A percentile compares a stretch with the other conserved stretches of the same genome.
These are phyloP conservation scores for Daldinia sp. DNA, from an alignment of 2,329 filamentous ascomycete genomes.

Conservation along the genomic window DNA sequence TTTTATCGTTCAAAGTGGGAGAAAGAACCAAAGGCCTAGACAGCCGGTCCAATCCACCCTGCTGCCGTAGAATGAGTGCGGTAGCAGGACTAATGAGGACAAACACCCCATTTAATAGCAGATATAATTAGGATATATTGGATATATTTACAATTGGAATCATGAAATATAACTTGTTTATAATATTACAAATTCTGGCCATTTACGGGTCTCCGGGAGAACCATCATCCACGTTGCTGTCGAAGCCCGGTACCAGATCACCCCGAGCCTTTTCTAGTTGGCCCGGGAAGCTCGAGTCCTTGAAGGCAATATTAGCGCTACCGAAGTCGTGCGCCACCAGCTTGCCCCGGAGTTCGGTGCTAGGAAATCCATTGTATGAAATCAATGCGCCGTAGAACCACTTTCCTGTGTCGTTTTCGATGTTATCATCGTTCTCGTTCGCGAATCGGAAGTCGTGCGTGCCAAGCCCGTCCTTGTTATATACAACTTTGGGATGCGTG, in stretches of 20 bases:
- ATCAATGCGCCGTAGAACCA: conserved; percentile 50
- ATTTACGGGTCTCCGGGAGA: conserved; percentile 47
- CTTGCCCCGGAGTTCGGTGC: conserved; percentile 45
- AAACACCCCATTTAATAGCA: conserved; percentile 58
- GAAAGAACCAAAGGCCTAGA: conserved; percentile 73
- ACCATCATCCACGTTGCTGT: conserved; percentile 60
- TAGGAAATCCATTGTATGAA: conserved; percentile 49
- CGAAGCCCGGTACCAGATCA: conserved; percentile 70
- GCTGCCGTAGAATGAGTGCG: conserved; percentile 68
- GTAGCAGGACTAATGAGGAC: conserved; percentile 74
- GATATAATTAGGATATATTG: conserved; percentile 7
- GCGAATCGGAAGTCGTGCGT: conserved; percentile 51
- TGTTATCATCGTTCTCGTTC: conserved; percentile 46
- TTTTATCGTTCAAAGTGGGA: conserved; percentile 72
- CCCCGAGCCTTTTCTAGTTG: conserved; percentile 45
- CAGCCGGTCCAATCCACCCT: conserved; percentile 76
- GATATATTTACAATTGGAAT: background rate
- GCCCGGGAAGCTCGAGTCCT: conserved; percentile 43
- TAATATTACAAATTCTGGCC: background rate
- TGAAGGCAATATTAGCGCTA: conserved; percentile 46
- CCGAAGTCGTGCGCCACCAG: conserved; percentile 48
- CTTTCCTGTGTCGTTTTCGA: conserved; percentile 49
- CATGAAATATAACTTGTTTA: background rate
- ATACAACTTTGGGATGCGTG: conserved; percentile 50
- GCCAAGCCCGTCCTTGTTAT: conserved; percentile 50